These are phyloP conservation scores for Solanum chilense DNA, from an alignment of 257 asterid species.

Conservation along the genomic window DNA sequence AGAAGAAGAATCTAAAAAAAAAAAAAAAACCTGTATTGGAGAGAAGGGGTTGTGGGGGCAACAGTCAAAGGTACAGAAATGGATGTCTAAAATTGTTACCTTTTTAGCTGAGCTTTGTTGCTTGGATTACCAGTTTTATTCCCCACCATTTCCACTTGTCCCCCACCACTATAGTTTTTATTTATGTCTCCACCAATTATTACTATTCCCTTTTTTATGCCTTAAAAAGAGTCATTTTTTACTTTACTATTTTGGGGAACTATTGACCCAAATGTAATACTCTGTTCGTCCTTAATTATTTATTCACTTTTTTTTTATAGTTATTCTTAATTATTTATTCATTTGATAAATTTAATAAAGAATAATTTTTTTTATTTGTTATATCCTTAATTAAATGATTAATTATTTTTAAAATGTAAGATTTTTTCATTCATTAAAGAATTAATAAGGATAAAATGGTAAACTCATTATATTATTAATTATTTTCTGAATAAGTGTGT, in stretches of 20 bases:
- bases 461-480: too few species aligned
- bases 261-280: not conserved
- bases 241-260: not conserved
- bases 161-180: not conserved
- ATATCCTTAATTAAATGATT: too few species aligned
- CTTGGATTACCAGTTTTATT: slow-evolving; percentile 10
- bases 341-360: accelerated
- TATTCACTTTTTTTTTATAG: too few species aligned
- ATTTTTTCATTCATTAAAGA: too few species aligned
- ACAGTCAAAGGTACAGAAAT: not conserved
- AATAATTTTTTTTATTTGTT: too few species aligned
- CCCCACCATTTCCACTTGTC: slow-evolving; percentile 1
- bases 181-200: not conserved
- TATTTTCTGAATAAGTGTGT: too few species aligned
- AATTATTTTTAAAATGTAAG: too few species aligned
- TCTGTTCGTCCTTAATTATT: accelerated
- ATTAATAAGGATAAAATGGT: too few species aligned
- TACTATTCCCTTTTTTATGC: not conserved
- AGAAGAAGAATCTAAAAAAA: slow-evolving; percentile 8
- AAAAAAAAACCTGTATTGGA: slow-evolving; percentile 13
- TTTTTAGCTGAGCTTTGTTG: not conserved
- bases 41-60: slow-evolving; percentile 1
- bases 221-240: not conserved
- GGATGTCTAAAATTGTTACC: not conserved
- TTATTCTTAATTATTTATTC: too few species aligned